These are phyloP conservation scores for Globisporangium uncinulatum DNA, from an alignment of 352 stramenopile species.

Conservation along the genomic window DNA sequence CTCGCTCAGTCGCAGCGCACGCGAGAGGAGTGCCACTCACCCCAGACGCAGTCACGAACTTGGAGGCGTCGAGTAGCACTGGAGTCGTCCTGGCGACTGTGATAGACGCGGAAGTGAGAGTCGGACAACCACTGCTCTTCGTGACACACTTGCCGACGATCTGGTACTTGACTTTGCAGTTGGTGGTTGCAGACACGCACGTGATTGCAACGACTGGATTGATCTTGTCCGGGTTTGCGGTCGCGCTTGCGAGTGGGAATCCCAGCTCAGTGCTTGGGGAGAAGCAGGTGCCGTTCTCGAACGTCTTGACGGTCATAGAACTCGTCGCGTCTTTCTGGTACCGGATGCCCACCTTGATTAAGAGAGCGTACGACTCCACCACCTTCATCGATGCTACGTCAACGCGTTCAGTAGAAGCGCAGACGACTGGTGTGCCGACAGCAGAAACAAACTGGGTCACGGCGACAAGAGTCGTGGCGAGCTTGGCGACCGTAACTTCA, in stretches of 20 bases:
- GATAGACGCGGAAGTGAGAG: not conserved
- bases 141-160: not conserved
- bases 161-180: slow-evolving; percentile 5
- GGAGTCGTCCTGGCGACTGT: not conserved
- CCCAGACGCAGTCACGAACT: not conserved
- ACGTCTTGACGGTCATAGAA: too few relatives aligned
- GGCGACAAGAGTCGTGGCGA: not conserved
- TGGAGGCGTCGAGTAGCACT: not conserved
- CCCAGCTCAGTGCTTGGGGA: too few relatives aligned
- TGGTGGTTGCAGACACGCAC: not conserved
- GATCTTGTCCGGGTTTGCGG: too few relatives aligned
- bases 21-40: not conserved
- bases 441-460: not conserved
- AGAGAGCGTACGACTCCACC: too few relatives aligned
- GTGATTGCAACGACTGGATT: not conserved
- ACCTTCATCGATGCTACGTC: too few relatives aligned
- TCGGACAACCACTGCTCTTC: not conserved
- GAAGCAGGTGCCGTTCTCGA: too few relatives aligned
- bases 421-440: not conserved
- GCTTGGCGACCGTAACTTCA: not conserved
- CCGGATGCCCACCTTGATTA: too few relatives aligned
- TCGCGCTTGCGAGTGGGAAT: too few relatives aligned
- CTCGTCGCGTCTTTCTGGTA: too few relatives aligned
- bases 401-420: too few relatives aligned
- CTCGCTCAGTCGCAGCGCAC: not conserved